Evolutionary conservation across 768 basidiomycete species (phyloP).

Genomic region (Termitomyces sp.): DNA sequence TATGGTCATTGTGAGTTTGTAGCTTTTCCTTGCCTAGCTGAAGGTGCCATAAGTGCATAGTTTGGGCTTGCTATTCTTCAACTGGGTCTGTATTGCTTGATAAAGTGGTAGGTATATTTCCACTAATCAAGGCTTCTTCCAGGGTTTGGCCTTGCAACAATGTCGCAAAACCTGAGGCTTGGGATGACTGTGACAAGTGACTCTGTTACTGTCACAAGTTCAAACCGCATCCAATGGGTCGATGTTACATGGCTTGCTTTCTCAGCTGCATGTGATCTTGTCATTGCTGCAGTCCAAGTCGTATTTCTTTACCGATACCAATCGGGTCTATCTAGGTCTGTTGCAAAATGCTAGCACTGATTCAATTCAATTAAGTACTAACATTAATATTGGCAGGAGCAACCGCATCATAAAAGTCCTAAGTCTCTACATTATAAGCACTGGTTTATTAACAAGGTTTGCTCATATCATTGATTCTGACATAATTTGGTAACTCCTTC

Average conservation of each 20-base stretch:
- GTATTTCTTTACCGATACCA: neutral
- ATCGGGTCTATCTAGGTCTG: neutral
- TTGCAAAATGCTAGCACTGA: neutral
- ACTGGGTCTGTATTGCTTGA: neutral
- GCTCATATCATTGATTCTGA: neutral
- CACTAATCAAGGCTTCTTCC: neutral
- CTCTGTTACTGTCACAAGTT: neutral
- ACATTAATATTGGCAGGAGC: neutral
- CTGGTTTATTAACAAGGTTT: conserved; percentile 2
- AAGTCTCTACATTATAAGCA: conserved; percentile 5
- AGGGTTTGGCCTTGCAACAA: conserved; percentile 5
- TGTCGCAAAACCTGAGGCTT: neutral
- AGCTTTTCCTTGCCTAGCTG: neutral
- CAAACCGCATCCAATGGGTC: neutral
- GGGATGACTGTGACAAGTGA: neutral
- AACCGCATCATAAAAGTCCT: conserved; percentile 1
- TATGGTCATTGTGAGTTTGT: neutral
- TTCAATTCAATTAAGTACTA: neutral
- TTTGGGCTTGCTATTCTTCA: too few species aligned
- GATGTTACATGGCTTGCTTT: neutral
- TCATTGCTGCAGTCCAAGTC: neutral
- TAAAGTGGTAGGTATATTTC: neutral
- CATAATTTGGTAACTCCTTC: too few species aligned
- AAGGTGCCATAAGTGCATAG: too few species aligned
- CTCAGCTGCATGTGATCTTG: neutral